These are phyloP conservation scores for Fomitopsis pulvina DNA, from an alignment of 768 basidiomycete genomes.

Conservation along the genomic window DNA sequence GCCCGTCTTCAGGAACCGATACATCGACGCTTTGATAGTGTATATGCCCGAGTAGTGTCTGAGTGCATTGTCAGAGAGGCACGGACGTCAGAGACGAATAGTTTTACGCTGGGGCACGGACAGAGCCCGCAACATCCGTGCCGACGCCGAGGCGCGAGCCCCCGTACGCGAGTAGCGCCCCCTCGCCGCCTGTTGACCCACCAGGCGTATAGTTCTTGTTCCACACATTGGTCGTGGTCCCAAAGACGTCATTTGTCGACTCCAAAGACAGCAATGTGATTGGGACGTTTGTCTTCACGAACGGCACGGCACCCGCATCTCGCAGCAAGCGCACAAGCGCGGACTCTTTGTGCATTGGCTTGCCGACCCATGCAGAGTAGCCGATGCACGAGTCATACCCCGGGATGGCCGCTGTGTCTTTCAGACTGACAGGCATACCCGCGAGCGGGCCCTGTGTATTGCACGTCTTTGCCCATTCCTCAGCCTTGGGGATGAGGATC, in stretches of 20 bases:
- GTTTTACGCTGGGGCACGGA: slow-evolving; percentile 42
- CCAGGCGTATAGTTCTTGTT: slow-evolving; percentile 33
- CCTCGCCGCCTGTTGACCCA: slow-evolving; percentile 47
- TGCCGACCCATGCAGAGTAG: slow-evolving; percentile 35
- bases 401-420: slow-evolving; percentile 39
- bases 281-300: slow-evolving; percentile 39
- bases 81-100: background rate
- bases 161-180: slow-evolving; percentile 39
- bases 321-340: slow-evolving; percentile 33
- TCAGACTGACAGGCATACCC: slow-evolving; percentile 45
- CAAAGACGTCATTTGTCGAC: slow-evolving; percentile 38
- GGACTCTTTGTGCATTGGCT: slow-evolving; percentile 29
- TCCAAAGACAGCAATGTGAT: slow-evolving; percentile 37
- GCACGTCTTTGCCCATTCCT: slow-evolving; percentile 20
- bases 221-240: slow-evolving; percentile 41
- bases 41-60: slow-evolving; percentile 35
- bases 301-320: slow-evolving; percentile 37
- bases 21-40: slow-evolving; percentile 32
- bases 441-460: slow-evolving; percentile 28
- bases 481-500: slow-evolving; percentile 19
- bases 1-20: slow-evolving; percentile 33
- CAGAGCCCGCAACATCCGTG: slow-evolving; percentile 45
- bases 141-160: slow-evolving; percentile 42
- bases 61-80: background rate
- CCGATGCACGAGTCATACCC: slow-evolving; percentile 43